Conservation (phyloP, 495 filamentous ascomycete species). For the Neurospora sp. region DNA sequence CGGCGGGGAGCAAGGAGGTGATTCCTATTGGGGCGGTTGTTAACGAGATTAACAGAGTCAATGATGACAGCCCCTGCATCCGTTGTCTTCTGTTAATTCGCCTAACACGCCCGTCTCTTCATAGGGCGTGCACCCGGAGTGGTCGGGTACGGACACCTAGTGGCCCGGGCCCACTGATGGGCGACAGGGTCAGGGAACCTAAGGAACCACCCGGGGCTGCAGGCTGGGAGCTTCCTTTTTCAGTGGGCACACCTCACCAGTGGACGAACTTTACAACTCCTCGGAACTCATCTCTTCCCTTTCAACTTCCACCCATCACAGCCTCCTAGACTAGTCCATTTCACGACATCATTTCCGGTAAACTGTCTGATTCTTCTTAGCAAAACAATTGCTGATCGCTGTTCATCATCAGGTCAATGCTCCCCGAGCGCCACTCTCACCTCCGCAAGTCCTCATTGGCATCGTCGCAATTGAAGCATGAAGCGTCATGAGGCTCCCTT, state of each 20-base stretch:
- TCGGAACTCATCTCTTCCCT: not conserved
- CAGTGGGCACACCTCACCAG: not conserved
- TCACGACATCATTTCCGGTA: not conserved
- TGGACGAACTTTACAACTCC: not conserved
- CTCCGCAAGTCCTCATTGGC: not conserved
- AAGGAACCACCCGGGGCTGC: not conserved
- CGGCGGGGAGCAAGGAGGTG: not conserved
- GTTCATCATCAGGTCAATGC: not conserved
- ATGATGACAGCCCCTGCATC: not conserved
- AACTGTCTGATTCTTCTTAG: not conserved
- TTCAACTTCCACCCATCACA: not conserved
- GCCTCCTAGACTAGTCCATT: no score
- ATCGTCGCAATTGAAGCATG: not conserved
- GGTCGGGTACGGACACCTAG: not conserved
- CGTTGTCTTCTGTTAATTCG: not conserved
- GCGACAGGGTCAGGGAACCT: not conserved
- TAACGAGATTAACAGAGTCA: not conserved
- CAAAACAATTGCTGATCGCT: not conserved
- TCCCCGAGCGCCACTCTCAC: not conserved
- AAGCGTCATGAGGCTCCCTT: not conserved
- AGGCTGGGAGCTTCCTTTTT: not conserved
- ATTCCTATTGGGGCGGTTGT: not conserved
- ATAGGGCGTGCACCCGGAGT: not conserved
- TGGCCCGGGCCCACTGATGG: not conserved
- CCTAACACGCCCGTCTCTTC: not conserved